phyloP scores from a whole-genome alignment of 1,284 basidiomycete genomes.

The Rhodofomes roseus region DNA sequence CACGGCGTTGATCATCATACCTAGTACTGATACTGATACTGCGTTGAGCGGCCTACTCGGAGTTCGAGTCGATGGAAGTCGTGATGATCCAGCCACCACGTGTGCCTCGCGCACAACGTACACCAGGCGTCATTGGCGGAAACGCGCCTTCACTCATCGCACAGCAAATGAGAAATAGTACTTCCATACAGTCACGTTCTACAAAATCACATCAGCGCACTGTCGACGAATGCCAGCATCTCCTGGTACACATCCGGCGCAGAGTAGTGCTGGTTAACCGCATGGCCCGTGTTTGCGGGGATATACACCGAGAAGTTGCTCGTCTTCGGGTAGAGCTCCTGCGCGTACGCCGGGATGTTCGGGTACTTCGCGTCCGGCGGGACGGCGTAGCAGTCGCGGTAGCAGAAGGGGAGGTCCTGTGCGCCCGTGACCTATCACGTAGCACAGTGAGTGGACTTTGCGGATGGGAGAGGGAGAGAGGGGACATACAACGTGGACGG shows the following conservation, averaged over 20 bases:
- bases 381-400: slow-evolving; percentile 16
- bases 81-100: too few relatives aligned
- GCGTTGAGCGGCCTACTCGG: too few relatives aligned
- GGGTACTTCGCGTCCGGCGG: slow-evolving; percentile 6
- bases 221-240: slow-evolving; percentile 12
- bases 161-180: too few relatives aligned
- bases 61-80: too few relatives aligned
- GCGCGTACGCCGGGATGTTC: slow-evolving; percentile 9
- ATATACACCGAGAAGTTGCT: slow-evolving; percentile 15
- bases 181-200: too few relatives aligned
- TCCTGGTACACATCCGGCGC: slow-evolving; percentile 12
- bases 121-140: too few relatives aligned
- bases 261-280: slow-evolving; percentile 13
- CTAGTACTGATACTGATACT: too few relatives aligned
- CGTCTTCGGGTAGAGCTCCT: slow-evolving; percentile 13
- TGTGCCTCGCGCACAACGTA: too few relatives aligned
- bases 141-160: too few relatives aligned
- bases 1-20: neutral
- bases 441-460: neutral
- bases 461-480: neutral
- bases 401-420: slow-evolving; percentile 16
- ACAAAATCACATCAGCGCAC: neutral
- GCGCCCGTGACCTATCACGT: slow-evolving; percentile 13
- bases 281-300: slow-evolving; percentile 13
- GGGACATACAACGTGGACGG: slow-evolving; percentile 10